Evolutionary conservation across 2,329 filamentous ascomycete genomes (phyloP).

Genomic region (Hymenoscyphus fraxineus): DNA sequence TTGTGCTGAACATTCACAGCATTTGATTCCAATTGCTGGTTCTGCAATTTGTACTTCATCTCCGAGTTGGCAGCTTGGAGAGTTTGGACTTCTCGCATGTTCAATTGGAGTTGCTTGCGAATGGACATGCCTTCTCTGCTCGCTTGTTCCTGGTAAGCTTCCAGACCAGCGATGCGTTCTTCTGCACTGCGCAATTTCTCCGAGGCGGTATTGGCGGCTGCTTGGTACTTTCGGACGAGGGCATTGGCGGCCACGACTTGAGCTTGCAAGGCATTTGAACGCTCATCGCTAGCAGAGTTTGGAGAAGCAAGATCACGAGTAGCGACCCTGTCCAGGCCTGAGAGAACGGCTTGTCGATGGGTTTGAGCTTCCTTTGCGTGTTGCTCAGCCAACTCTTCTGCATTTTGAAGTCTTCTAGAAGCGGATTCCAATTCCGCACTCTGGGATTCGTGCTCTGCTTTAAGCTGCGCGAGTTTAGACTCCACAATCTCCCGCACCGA

Average conservation of each 20-base stretch:
- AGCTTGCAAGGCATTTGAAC: slow-evolving; percentile 68
- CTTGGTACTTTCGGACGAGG: slow-evolving; percentile 82
- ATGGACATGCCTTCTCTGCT: slow-evolving; percentile 89
- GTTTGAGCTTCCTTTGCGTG: slow-evolving; percentile 83
- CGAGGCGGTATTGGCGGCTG: slow-evolving; percentile 79
- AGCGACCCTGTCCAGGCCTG: slow-evolving; percentile 73
- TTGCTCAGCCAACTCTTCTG: slow-evolving; percentile 83
- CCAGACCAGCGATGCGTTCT: slow-evolving; percentile 92
- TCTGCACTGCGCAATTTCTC: slow-evolving; percentile 90
- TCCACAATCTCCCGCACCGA: slow-evolving; percentile 71
- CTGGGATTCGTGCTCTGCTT: slow-evolving; percentile 76
- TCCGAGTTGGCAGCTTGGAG: slow-evolving; percentile 78
- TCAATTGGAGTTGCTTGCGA: slow-evolving; percentile 81
- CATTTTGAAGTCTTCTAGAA: slow-evolving; percentile 72
- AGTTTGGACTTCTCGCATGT: slow-evolving; percentile 78
- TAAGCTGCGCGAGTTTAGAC: slow-evolving; percentile 69
- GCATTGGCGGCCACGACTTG: slow-evolving; percentile 76
- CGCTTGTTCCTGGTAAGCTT: slow-evolving; percentile 95
- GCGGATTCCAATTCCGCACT: slow-evolving; percentile 72
- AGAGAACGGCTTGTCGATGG: slow-evolving; percentile 77
- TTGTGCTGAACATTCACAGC: slow-evolving; percentile 88
- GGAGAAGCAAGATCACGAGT: slow-evolving; percentile 48
- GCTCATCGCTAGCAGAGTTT: slow-evolving; percentile 55
- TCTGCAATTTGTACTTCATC: slow-evolving; percentile 75
- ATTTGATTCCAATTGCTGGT: slow-evolving; percentile 89